A percentile compares a stretch with the other conserved stretches of the same genome.
Conservation (phyloP, 2,329 filamentous ascomycete species). For the Eutypa lata region DNA sequence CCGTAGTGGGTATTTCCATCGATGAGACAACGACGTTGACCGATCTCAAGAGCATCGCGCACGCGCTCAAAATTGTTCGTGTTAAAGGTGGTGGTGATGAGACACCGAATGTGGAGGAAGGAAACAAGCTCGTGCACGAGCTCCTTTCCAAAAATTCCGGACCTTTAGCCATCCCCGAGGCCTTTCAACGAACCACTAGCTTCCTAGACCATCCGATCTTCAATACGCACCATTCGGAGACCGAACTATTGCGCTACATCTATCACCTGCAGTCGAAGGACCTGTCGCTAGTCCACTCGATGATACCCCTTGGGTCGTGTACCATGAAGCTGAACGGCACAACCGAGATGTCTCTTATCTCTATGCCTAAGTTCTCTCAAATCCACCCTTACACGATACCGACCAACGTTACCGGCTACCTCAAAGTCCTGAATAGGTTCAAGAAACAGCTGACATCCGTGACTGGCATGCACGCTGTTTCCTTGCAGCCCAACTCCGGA, state of each 20-base stretch:
- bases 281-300: constrained; percentile 88
- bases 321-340: constrained; percentile 98
- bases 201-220: constrained; percentile 91
- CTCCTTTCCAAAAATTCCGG: constrained; percentile 31
- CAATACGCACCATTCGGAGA: constrained; percentile 93
- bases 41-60: constrained; percentile 34
- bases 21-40: constrained; percentile 68
- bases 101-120: neutral
- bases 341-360: constrained; percentile 86
- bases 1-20: constrained; percentile 68
- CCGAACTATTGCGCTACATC: constrained; percentile 90
- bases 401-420: constrained; percentile 64
- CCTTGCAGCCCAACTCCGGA: constrained; percentile 91
- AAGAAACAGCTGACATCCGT: constrained; percentile 74
- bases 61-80: constrained; percentile 8
- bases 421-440: constrained; percentile 67
- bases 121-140: constrained; percentile 36
- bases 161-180: constrained; percentile 48
- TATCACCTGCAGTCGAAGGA: constrained; percentile 92
- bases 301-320: constrained; percentile 96
- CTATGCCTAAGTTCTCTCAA: constrained; percentile 70
- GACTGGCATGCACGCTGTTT: constrained; percentile 86
- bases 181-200: constrained; percentile 66
- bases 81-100: too few relatives aligned
- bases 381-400: constrained; percentile 80